Evolutionary conservation across 1,284 basidiomycete genomes (phyloP).

Genomic region (Porogramme epimiltina): DNA sequence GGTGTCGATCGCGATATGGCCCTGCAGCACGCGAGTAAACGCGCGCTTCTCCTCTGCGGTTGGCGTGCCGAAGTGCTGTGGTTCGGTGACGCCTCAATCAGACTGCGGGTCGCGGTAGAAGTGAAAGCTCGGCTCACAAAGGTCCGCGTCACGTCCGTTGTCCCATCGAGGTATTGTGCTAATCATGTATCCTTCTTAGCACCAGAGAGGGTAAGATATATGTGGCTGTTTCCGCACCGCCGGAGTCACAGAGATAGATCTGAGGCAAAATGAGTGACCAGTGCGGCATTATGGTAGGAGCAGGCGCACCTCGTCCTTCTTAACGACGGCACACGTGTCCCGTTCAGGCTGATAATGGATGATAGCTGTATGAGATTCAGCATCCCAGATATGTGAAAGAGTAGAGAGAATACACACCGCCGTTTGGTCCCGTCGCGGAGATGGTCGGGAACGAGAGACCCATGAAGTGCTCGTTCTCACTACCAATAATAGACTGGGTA

Average conservation of each 20-base stretch:
- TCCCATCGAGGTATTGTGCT: slow-evolving; percentile 92
- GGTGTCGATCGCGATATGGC: slow-evolving; percentile 90
- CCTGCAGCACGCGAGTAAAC: slow-evolving; percentile 94
- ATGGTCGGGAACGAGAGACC: slow-evolving; percentile 94
- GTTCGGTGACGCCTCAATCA: not conserved
- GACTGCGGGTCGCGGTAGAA: not conserved
- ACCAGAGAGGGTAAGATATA: no score
- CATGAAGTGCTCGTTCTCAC: slow-evolving; percentile 78
- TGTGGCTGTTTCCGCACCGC: slow-evolving; percentile 49
- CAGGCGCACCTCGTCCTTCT: slow-evolving; percentile 64
- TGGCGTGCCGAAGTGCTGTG: slow-evolving; percentile 88
- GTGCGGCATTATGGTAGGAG: not conserved
- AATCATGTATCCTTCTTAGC: no score
- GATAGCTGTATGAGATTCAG: slow-evolving; percentile 58
- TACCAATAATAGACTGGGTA: slow-evolving; percentile 23
- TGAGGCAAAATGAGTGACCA: slow-evolving; percentile 28
- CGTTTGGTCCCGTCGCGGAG: slow-evolving; percentile 88
- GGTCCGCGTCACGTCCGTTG: slow-evolving; percentile 93
- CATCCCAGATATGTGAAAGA: not conserved
- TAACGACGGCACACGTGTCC: slow-evolving; percentile 74
- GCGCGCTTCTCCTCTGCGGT: slow-evolving; percentile 82
- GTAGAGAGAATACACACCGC: slow-evolving; percentile 49
- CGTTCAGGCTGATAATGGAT: slow-evolving; percentile 92
- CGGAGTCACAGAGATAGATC: slow-evolving; percentile 96
- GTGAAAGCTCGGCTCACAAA: slow-evolving; percentile 49